Evolutionary conservation across 176 grass and related monocot genomes (phyloP).

Genomic region (Bonia amplexicaulis): DNA sequence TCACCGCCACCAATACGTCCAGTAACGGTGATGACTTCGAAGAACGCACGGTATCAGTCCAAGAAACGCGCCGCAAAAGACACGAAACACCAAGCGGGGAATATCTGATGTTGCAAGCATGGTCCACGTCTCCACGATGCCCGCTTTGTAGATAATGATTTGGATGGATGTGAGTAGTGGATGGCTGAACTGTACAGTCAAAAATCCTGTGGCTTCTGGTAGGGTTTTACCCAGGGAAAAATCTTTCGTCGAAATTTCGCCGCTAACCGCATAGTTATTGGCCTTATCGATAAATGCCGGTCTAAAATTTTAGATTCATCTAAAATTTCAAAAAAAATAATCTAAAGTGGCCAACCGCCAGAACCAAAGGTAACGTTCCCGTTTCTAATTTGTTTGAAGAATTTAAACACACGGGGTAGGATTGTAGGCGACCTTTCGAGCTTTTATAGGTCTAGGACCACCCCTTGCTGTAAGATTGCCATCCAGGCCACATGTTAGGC

Average conservation of each 20-base stretch:
- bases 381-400: constrained; percentile 42
- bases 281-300: too few relatives aligned
- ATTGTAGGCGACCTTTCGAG: not conserved
- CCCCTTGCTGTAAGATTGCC: not conserved
- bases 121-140: not conserved
- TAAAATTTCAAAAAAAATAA: too few relatives aligned
- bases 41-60: constrained; percentile 53
- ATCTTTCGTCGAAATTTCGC: too few relatives aligned
- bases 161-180: constrained; percentile 47
- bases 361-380: constrained; percentile 10
- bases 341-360: constrained; percentile 14
- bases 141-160: constrained; percentile 49
- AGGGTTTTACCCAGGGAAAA: constrained; percentile 46
- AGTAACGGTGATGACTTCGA: constrained; percentile 47
- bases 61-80: constrained; percentile 57
- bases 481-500: not conserved
- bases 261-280: too few relatives aligned
- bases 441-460: not conserved
- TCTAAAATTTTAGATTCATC: too few relatives aligned
- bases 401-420: constrained; percentile 47
- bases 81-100: not conserved
- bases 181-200: constrained; percentile 18
- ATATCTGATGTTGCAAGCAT: constrained; percentile 31
- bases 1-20: constrained; percentile 5
- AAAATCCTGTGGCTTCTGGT: constrained; percentile 34